phyloP scores from a whole-genome alignment of 2,329 filamentous ascomycete species.

The Colletotrichum nymphaeae region DNA sequence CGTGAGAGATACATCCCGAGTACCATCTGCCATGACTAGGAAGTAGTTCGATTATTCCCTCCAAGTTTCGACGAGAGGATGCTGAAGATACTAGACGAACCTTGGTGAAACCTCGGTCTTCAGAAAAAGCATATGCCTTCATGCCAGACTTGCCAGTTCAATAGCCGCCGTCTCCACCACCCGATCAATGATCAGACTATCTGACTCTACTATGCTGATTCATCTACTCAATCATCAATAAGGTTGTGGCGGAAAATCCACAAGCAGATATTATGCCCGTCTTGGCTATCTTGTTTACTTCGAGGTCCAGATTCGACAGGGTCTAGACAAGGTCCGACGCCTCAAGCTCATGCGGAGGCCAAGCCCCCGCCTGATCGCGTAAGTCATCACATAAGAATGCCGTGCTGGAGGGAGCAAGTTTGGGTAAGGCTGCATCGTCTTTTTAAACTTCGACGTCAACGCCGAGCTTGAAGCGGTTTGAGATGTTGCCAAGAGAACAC shows the following conservation, averaged over 20 bases:
- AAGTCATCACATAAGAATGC: not conserved
- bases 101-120: not conserved
- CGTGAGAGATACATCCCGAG: not conserved
- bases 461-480: not conserved
- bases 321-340: not conserved
- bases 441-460: conserved; percentile 17
- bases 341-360: not conserved
- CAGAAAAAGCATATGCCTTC: not conserved
- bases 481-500: not conserved
- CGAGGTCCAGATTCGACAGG: not conserved
- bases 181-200: not conserved
- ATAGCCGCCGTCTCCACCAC: not conserved
- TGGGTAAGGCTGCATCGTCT: not conserved
- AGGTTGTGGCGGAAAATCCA: not conserved
- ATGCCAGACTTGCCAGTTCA: not conserved
- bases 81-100: too few species aligned
- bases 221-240: too few species aligned
- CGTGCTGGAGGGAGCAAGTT: not conserved
- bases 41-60: not conserved
- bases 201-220: not conserved
- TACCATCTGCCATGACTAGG: not conserved
- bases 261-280: not conserved
- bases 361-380: not conserved
- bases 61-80: too few species aligned
- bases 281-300: not conserved